Conservation (phyloP, 345 rosid species). For the Streptanthus diversifolius region DNA sequence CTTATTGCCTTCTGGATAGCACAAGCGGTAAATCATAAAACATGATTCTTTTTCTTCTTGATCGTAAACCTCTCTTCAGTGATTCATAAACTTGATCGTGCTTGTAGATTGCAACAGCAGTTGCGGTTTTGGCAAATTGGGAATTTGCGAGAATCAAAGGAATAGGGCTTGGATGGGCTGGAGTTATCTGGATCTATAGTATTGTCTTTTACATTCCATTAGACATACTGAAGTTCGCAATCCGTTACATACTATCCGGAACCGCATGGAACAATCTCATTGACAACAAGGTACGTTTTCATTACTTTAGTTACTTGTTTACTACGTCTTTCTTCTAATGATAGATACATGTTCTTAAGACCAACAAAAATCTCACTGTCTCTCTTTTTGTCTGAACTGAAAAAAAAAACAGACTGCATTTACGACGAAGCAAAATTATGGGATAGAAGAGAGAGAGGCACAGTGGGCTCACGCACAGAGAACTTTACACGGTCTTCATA, state of each 20-base stretch:
- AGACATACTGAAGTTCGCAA: slow-evolving; percentile 68
- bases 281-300: slow-evolving; percentile 62
- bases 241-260: slow-evolving; percentile 75
- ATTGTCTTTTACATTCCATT: slow-evolving; percentile 68
- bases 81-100: neutral
- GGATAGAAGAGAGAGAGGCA: slow-evolving; percentile 84
- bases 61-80: neutral
- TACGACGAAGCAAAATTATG: slow-evolving; percentile 85
- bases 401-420: slow-evolving; percentile 59
- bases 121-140: slow-evolving; percentile 75
- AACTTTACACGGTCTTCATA: slow-evolving; percentile 78
- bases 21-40: slow-evolving; percentile 49
- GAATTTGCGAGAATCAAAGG: slow-evolving; percentile 76
- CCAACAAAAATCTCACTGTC: neutral
- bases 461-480: slow-evolving; percentile 91
- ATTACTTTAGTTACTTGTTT: neutral
- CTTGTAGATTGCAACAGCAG: slow-evolving; percentile 59
- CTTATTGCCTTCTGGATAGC: slow-evolving; percentile 59
- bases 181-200: slow-evolving; percentile 79
- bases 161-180: slow-evolving; percentile 96
- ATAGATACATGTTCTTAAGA: neutral
- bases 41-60: neutral
- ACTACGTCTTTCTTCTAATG: neutral
- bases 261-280: slow-evolving; percentile 75
- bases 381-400: neutral